These are phyloP conservation scores for Sporothrix humicola DNA, from an alignment of 2,329 filamentous ascomycete species.

Conservation along the genomic window DNA sequence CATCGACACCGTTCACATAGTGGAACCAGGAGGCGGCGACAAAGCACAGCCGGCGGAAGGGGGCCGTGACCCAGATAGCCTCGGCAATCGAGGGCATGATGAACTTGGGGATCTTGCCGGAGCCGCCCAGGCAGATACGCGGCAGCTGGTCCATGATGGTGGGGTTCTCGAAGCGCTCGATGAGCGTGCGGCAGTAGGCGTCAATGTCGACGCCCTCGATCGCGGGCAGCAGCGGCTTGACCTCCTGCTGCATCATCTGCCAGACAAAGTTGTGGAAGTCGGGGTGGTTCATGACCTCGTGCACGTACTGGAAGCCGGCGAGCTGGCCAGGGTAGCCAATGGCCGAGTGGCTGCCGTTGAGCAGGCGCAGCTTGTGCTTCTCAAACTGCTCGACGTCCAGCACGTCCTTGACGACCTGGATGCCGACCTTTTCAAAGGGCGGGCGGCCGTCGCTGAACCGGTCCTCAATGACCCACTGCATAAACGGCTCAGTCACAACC, in stretches of 20 bases:
- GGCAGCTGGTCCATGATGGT: constrained; percentile 62
- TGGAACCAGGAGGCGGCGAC: constrained; percentile 57
- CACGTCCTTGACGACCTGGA: constrained; percentile 58
- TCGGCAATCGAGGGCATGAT: constrained; percentile 56
- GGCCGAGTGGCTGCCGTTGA: constrained; percentile 60
- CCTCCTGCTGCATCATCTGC: constrained; percentile 62
- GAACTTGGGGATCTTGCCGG: constrained; percentile 61
- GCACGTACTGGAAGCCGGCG: constrained; percentile 60
- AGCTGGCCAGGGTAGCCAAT: constrained; percentile 58
- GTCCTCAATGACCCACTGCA: constrained; percentile 63
- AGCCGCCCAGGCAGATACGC: constrained; percentile 57
- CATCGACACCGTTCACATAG: constrained; percentile 58
- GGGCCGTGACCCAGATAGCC: constrained; percentile 53
- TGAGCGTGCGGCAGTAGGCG: constrained; percentile 58
- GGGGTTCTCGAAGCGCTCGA: constrained; percentile 62
- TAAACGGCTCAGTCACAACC: constrained; percentile 61
- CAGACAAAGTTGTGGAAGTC: constrained; percentile 55
- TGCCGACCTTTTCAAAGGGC: constrained; percentile 58
- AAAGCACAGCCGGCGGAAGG: constrained; percentile 56
- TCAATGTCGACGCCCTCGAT: constrained; percentile 59
- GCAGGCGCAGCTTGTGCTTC: constrained; percentile 62
- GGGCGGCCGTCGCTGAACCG: constrained; percentile 58
- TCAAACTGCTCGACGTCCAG: constrained; percentile 60
- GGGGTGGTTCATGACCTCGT: constrained; percentile 59
- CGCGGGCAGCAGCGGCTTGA: constrained; percentile 57